A percentile compares a stretch with the other conserved stretches of the same genome.
Evolutionary conservation across 2,329 filamentous ascomycete species (phyloP).

Genomic region (Aspergillus sp.): DNA sequence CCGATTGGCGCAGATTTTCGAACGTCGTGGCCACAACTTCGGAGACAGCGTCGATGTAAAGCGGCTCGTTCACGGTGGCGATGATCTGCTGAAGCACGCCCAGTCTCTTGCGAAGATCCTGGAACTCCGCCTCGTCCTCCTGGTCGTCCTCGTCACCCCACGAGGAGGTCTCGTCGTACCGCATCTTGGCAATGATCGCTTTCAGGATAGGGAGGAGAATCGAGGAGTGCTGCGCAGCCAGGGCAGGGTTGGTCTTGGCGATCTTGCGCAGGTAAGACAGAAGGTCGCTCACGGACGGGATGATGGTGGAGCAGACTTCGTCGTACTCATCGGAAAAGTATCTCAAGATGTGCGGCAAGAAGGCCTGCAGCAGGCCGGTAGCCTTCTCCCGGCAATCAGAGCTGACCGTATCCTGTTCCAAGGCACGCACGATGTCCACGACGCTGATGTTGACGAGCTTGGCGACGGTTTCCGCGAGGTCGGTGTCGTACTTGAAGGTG

Average conservation of each 20-base stretch:
- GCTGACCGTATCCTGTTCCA: slow-evolving; percentile 66
- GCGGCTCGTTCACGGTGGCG: slow-evolving; percentile 79
- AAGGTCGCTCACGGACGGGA: slow-evolving; percentile 88
- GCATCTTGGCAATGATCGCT: slow-evolving; percentile 92
- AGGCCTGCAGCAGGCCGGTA: slow-evolving; percentile 76
- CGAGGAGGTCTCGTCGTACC: slow-evolving; percentile 89
- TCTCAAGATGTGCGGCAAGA: slow-evolving; percentile 81
- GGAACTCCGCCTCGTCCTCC: slow-evolving; percentile 95
- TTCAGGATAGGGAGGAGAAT: slow-evolving; percentile 88
- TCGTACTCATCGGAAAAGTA: slow-evolving; percentile 99
- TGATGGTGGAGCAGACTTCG: slow-evolving; percentile 94
- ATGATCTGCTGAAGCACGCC: slow-evolving; percentile 91
- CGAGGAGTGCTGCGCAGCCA: slow-evolving; percentile 72
- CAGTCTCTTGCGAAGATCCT: slow-evolving; percentile 85
- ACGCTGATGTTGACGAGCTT: slow-evolving; percentile 92
- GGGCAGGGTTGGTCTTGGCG: slow-evolving; percentile 58
- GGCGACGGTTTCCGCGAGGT: slow-evolving; percentile 90
- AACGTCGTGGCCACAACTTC: slow-evolving; percentile 87
- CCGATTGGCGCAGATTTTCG: slow-evolving; percentile 71
- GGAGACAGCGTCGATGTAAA: slow-evolving; percentile 87
- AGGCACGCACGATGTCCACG: slow-evolving; percentile 79
- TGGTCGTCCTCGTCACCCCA: slow-evolving; percentile 95
- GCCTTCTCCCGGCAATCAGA: slow-evolving; percentile 70
- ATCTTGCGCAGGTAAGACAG: slow-evolving; percentile 86
- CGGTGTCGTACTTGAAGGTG: slow-evolving; percentile 87